phyloP scores from a whole-genome alignment of 1,284 basidiomycete genomes.

The Puccinia coronata region DNA sequence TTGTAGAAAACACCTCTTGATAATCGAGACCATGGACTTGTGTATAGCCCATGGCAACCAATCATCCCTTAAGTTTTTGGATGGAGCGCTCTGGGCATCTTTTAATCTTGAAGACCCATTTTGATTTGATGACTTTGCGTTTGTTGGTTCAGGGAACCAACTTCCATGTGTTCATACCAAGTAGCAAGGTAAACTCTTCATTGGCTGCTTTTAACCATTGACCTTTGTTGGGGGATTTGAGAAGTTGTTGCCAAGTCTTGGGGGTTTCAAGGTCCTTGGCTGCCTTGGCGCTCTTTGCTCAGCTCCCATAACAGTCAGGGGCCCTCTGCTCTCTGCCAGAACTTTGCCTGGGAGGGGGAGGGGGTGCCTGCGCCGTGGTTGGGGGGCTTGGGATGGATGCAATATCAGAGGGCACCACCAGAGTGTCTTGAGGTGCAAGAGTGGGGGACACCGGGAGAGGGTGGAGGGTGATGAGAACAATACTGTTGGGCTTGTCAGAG shows the following conservation, averaged over 20 bases:
- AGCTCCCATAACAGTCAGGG: neutral
- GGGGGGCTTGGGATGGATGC: neutral
- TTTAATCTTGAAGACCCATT: slow-evolving; percentile 32
- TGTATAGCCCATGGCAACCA: too few species aligned
- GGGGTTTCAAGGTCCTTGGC: neutral
- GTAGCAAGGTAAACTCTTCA: neutral
- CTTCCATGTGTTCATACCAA: too few species aligned
- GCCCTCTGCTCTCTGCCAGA: neutral
- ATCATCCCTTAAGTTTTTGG: too few species aligned
- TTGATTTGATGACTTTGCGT: neutral
- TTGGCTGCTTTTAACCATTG: neutral
- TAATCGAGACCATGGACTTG: too few species aligned
- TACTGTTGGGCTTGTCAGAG: too few species aligned
- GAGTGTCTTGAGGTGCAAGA: neutral
- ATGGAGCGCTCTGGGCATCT: neutral
- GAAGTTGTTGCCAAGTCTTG: neutral
- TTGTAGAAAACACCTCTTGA: too few species aligned
- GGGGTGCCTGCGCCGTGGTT: neutral
- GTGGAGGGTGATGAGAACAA: too few species aligned
- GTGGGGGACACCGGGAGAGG: neutral
- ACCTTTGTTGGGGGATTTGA: neutral
- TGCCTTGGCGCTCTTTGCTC: too few species aligned
- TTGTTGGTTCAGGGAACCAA: neutral
- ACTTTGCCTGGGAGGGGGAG: neutral
- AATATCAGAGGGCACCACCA: neutral